Evolutionary conservation across 345 rosid genomes (phyloP).

Genomic region (Eucalyptus marginata): DNA sequence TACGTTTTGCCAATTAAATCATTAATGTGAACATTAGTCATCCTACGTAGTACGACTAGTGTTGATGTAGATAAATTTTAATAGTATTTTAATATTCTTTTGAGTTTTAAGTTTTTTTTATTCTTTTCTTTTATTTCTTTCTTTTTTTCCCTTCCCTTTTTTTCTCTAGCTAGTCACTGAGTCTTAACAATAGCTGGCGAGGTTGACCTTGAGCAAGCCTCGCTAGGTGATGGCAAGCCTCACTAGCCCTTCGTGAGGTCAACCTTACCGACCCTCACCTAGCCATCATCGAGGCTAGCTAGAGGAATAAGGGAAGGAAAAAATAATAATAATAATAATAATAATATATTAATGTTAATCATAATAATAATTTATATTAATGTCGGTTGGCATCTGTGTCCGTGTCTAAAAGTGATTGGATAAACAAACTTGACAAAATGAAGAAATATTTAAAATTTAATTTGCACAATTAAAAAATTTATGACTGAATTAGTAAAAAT

Average conservation of each 20-base stretch:
- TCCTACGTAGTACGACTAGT: rapidly evolving
- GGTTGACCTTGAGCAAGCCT: neutral
- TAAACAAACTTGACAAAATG: no score
- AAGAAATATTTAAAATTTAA: no score
- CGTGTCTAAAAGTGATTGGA: rapidly evolving
- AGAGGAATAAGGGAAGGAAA: neutral
- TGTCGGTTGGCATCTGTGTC: rapidly evolving
- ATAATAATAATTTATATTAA: no score
- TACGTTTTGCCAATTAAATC: no score
- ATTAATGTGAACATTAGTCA: rapidly evolving
- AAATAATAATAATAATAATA: no score
- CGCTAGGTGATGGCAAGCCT: neutral
- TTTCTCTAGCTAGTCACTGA: neutral
- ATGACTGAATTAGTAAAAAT: no score
- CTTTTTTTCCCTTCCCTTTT: no score
- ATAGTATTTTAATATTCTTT: no score
- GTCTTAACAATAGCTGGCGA: neutral
- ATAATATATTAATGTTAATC: no score
- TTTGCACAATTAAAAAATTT: no score
- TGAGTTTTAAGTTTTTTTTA: no score
- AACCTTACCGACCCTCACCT: neutral
- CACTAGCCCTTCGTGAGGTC: neutral
- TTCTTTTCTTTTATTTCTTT: no score
- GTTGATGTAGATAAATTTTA: rapidly evolving
- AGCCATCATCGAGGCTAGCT: neutral